A percentile compares a stretch with the other conserved stretches of the same genome.
Evolutionary conservation across 192 early-diverging fungal genomes (phyloP).

Genomic region (Neocallimastix lanati): DNA sequence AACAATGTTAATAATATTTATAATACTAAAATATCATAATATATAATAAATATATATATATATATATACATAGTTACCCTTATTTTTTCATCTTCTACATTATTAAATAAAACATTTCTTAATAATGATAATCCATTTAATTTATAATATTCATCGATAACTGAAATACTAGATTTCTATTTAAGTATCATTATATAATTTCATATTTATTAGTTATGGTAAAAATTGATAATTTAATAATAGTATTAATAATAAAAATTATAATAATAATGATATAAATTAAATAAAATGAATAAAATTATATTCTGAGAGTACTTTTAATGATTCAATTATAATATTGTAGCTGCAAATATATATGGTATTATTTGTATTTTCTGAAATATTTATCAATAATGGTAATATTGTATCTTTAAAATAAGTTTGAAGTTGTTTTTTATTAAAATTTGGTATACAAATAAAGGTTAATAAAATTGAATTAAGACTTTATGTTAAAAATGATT

Average conservation of each 20-base stretch:
- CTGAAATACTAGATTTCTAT: not conserved
- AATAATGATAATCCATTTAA: not conserved
- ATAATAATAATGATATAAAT: too few relatives aligned
- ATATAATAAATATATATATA: too few relatives aligned
- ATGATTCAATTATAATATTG: not conserved
- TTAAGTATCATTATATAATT: too few relatives aligned
- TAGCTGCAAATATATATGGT: not conserved
- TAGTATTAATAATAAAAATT: too few relatives aligned
- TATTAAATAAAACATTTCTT: not conserved
- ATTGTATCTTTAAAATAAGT: not conserved
- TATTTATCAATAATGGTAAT: not conserved
- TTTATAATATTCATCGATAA: not conserved
- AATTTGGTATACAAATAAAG: not conserved
- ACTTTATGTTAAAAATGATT: not conserved
- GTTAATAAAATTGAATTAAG: not conserved
- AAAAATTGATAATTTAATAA: too few relatives aligned
- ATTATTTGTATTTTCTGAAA: not conserved
- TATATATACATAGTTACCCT: not conserved
- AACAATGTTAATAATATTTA: too few relatives aligned
- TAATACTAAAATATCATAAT: too few relatives aligned
- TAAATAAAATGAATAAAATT: too few relatives aligned
- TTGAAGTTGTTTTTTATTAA: not conserved
- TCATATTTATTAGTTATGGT: too few relatives aligned
- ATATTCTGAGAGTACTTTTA: too few relatives aligned
- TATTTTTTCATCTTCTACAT: not conserved